A percentile compares a stretch with the other conserved stretches of the same genome.
Evolutionary conservation across 73 alveolate genomes (phyloP).

Genomic region (Effrenium voratum): DNA sequence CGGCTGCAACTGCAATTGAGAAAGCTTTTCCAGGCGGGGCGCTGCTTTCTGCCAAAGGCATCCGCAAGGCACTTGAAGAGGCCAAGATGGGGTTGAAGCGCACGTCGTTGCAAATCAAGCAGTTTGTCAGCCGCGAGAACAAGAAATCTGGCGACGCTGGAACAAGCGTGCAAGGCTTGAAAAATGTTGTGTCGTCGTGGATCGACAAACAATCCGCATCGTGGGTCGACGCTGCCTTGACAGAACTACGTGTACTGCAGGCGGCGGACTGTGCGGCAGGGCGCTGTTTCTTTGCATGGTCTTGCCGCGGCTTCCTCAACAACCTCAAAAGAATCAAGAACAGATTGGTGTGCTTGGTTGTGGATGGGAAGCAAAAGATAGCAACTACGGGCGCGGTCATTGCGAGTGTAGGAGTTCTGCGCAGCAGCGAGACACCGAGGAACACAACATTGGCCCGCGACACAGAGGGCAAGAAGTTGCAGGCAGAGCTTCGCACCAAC

Average conservation of each 20-base stretch:
- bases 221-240: neutral
- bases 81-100: neutral
- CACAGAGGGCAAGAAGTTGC: neutral
- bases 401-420: constrained; percentile 15
- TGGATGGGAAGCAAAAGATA: constrained; percentile 46
- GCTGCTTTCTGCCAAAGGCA: neutral
- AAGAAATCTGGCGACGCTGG: neutral
- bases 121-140: constrained; percentile 19
- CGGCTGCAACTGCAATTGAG: neutral
- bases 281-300: constrained; percentile 13
- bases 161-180: neutral
- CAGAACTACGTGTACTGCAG: constrained; percentile 1
- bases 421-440: neutral
- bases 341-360: neutral
- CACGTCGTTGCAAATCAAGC: neutral
- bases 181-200: neutral
- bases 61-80: neutral
- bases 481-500: neutral
- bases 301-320: constrained; percentile 34
- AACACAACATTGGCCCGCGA: neutral
- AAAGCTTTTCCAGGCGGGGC: constrained; percentile 1
- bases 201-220: neutral
- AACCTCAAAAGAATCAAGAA: neutral
- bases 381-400: constrained; percentile 40
- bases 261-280: neutral